Evolutionary conservation across 805 yeast species (phyloP).

Genomic region (Pichia heedii): DNA sequence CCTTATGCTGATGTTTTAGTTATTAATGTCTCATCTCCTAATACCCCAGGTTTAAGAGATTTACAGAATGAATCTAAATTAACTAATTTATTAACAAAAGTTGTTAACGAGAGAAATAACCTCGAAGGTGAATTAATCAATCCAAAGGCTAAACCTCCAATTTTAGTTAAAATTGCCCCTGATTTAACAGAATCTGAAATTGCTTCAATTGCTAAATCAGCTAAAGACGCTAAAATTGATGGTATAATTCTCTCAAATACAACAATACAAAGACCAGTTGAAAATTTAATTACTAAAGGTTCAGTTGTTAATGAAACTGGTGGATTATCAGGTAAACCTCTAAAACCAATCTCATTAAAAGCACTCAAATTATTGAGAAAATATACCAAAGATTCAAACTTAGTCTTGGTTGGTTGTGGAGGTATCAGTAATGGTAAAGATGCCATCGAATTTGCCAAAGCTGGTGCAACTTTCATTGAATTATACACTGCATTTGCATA

Average conservation of each 20-base stretch:
- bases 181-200: conserved; percentile 79
- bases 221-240: conserved; percentile 69
- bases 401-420: conserved; percentile 88
- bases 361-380: conserved; percentile 67
- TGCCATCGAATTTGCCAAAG: conserved; percentile 83
- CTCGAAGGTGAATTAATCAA: conserved; percentile 35
- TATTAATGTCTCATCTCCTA: conserved; percentile 89
- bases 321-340: conserved; percentile 88
- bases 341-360: conserved; percentile 67
- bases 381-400: conserved; percentile 60
- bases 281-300: conserved; percentile 40
- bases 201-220: conserved; percentile 71
- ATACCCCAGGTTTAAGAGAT: conserved; percentile 89
- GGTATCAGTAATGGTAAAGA: conserved; percentile 85
- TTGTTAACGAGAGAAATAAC: conserved; percentile 58
- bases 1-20: conserved; percentile 82
- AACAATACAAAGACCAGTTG: conserved; percentile 71
- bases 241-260: conserved; percentile 93
- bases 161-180: conserved; percentile 89
- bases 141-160: conserved; percentile 50
- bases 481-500: conserved; percentile 86
- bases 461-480: conserved; percentile 89
- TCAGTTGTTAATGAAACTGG: conserved; percentile 55
- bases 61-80: conserved; percentile 73
- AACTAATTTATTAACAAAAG: conserved; percentile 54